These are phyloP conservation scores for Fusarium euwallaceae DNA, from an alignment of 2,329 filamentous ascomycete genomes.

Conservation along the genomic window DNA sequence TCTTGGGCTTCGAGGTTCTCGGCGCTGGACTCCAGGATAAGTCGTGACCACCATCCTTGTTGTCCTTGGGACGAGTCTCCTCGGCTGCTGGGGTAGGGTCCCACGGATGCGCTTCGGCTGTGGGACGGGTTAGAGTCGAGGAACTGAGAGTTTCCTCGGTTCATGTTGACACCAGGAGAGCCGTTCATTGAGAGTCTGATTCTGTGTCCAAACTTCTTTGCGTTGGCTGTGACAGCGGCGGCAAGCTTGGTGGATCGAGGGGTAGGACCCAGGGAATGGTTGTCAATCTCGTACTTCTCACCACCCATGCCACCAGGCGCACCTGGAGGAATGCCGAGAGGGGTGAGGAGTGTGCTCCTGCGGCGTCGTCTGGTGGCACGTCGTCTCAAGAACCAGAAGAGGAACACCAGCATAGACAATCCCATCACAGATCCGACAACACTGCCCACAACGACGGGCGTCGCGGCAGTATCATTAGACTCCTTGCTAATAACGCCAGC, in stretches of 20 bases:
- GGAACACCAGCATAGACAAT: conserved; percentile 58
- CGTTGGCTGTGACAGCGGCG: conserved; percentile 48
- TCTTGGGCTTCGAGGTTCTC: conserved; percentile 52
- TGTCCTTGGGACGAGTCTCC: conserved; percentile 19
- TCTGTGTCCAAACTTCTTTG: conserved; percentile 44
- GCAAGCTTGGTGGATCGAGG: conserved; percentile 53
- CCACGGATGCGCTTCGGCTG: conserved; percentile 55
- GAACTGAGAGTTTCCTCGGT: conserved; percentile 68
- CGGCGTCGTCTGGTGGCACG: conserved; percentile 55
- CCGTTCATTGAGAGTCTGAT: conserved; percentile 41
- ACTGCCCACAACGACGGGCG: conserved; percentile 62
- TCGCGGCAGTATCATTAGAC: conserved; percentile 31
- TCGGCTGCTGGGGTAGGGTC: conserved; percentile 19
- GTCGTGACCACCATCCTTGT: conserved; percentile 60
- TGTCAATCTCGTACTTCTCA: conserved; percentile 52
- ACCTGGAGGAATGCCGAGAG: conserved; percentile 54
- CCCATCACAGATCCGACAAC: conserved; percentile 63
- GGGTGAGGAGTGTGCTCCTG: conserved; percentile 64
- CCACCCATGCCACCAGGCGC: conserved; percentile 8
- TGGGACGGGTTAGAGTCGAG: conserved; percentile 52
- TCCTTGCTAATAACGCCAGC: conserved; percentile 26
- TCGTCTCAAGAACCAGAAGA: conserved; percentile 65
- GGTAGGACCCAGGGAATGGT: conserved; percentile 64
- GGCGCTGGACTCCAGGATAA: conserved; percentile 56
- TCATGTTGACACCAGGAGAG: conserved; percentile 61